These are phyloP conservation scores for Phalaenopsis aphrodite DNA, from an alignment of 106 monocot genomes.

Conservation along the genomic window DNA sequence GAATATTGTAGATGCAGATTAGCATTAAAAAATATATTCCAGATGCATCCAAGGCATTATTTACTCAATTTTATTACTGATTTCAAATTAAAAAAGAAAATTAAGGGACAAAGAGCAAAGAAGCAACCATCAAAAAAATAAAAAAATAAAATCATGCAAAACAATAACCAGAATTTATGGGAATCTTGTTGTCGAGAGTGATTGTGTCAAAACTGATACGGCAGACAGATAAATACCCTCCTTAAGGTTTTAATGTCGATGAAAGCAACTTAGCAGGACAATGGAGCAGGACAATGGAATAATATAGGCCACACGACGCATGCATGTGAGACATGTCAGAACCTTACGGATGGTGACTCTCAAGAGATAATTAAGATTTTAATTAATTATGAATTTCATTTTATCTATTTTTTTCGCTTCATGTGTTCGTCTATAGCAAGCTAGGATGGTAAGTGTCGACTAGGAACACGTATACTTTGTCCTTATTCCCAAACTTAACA, in stretches of 20 bases:
- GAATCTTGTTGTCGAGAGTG: not conserved
- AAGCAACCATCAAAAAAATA: too few species aligned
- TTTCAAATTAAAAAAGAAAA: not conserved
- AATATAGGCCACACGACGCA: not conserved
- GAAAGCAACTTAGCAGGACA: not conserved
- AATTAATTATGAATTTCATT: not conserved
- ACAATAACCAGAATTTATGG: not conserved
- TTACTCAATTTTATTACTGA: not conserved
- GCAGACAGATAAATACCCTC: constrained; percentile 1
- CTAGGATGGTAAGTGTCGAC: not conserved
- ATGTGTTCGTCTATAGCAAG: not conserved
- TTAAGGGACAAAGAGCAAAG: not conserved
- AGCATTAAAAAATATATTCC: too few species aligned
- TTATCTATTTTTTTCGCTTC: not conserved
- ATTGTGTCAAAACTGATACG: not conserved
- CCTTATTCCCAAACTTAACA: not conserved
- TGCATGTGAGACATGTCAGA: not conserved
- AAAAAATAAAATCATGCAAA: not conserved
- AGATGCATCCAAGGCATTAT: too few species aligned
- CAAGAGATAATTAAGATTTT: not conserved
- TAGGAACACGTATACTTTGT: too few species aligned
- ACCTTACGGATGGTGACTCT: not conserved
- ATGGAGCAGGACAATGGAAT: not conserved
- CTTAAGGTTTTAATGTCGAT: not conserved
- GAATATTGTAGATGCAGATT: too few species aligned